Base-by-base conservation (phyloP, 2,329 filamentous ascomycete genomes). In the Hypoxylon sp. region DNA sequence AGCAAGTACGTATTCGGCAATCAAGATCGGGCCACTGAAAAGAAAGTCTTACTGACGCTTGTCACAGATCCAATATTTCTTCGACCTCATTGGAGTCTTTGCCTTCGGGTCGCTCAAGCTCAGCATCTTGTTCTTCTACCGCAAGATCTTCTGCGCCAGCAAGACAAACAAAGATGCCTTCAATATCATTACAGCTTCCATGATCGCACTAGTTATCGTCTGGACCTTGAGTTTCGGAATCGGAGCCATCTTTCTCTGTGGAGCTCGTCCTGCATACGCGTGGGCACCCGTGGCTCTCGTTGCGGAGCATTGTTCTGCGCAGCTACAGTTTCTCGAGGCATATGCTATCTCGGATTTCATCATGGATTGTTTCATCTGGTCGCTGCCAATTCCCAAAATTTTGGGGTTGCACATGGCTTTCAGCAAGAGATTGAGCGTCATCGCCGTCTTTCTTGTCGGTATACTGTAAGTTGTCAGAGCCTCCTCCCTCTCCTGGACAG, bases 1-100 rank as follows among this genome's bases (percentile, higher is more conserved):
- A 39, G 34, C 34, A 39, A 39, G 34, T 39, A 39, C 34, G 34
- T 39, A 39, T 39, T 39, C 34, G 34, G 34, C 34, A 39, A 39
- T 39, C 34, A 39, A 39, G 34, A 39, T 39, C 34, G 34, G 34
- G 34, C 34, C 34, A 39, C 34, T 39, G 34, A 39, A 39, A 39
- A 39, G 34, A 39, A 39, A 39, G 27, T 39, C 34, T 39, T 39
- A 39, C 34, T 39, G 34, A 39, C 34, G 34, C 34, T 39, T 39
- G 34, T 39, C 34, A 39, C 34, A 39, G 34, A 39, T 39, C 34
- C 34, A 39, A 39, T 39, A 39, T 39, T 39, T 39, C 34, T 39
- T 39, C 34, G 34, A 39, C 34, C 34, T 39, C 34, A 39, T 39
- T 39, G 34, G 34, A 39, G 34, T 39, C 34, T 39, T 39, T 39